Conservation (phyloP, 129 eudicot genomes). For the Pseudognaphalium luteoalbum region DNA sequence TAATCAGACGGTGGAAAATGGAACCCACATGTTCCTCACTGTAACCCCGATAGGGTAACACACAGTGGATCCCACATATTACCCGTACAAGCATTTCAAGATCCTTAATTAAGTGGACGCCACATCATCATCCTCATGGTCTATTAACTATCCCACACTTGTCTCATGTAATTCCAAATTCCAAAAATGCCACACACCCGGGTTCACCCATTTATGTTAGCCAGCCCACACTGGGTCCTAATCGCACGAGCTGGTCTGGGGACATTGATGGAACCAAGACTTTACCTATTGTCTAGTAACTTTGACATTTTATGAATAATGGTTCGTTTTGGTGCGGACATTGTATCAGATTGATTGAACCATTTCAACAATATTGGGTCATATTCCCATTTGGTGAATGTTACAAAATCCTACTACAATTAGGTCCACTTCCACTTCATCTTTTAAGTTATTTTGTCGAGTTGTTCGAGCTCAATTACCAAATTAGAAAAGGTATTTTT, state of each 20-base stretch:
- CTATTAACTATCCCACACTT: conserved; percentile 22
- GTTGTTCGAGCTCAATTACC: too few relatives aligned
- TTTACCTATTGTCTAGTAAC: conserved; percentile 20
- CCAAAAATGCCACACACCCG: conserved; percentile 31
- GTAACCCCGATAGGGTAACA: conserved; percentile 52
- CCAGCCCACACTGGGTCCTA: conserved; percentile 39
- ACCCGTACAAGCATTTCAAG: conserved; percentile 36
- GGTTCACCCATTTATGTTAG: conserved; percentile 39
- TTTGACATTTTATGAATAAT: conserved; percentile 17
- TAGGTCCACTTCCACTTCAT: conserved; percentile 31
- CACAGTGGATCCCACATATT: conserved; percentile 28
- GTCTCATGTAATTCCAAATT: conserved; percentile 30
- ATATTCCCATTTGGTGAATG: conserved; percentile 29
- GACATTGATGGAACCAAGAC: conserved; percentile 37
- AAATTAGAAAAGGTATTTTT: too few relatives aligned
- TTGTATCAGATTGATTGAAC: conserved; percentile 22
- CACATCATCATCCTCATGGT: conserved; percentile 30
- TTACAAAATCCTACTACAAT: conserved; percentile 27
- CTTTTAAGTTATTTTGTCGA: background rate
- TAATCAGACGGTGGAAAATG: conserved; percentile 36
- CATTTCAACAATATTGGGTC: conserved; percentile 36
- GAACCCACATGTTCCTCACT: conserved; percentile 45
- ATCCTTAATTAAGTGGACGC: conserved; percentile 36
- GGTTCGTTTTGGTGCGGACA: conserved; percentile 29
- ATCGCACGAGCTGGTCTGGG: conserved; percentile 36